These are phyloP conservation scores for Eimeria maxima DNA, from an alignment of 169 alveolate genomes.

Conservation along the genomic window DNA sequence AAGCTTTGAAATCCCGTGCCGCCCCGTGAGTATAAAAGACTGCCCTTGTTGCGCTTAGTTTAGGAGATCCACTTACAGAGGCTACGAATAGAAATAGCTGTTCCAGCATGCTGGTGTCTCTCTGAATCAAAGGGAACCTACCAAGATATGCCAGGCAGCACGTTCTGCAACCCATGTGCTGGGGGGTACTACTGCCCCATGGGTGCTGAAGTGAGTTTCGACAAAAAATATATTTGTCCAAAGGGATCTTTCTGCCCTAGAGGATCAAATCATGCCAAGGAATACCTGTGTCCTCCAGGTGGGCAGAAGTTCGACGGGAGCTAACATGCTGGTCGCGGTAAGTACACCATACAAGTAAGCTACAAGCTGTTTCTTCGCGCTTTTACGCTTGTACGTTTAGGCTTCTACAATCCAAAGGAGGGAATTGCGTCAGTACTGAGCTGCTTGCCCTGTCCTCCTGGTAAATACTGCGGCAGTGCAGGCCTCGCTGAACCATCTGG, in stretches of 20 bases:
- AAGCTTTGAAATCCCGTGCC: conserved; percentile 19
- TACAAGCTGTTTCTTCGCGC: background rate
- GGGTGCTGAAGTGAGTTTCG: conserved; percentile 27
- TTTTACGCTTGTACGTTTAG: background rate
- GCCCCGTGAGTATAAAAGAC: background rate
- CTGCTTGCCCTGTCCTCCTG: conserved; percentile 57
- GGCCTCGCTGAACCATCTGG: conserved; percentile 28
- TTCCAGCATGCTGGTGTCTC: background rate
- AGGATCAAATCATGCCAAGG: conserved; percentile 78
- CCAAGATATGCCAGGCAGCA: conserved; percentile 65
- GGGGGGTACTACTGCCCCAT: conserved; percentile 77
- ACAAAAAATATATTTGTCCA: conserved; percentile 80
- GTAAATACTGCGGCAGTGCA: conserved; percentile 12
- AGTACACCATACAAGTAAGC: background rate
- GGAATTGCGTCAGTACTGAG: conserved; percentile 30
- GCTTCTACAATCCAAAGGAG: conserved; percentile 37
- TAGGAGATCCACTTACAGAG: too few relatives aligned
- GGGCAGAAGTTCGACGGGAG: background rate
- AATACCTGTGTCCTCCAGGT: conserved; percentile 81
- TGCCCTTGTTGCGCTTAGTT: too few relatives aligned
- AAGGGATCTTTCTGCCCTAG: conserved; percentile 88
- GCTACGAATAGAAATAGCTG: background rate
- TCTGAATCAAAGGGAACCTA: conserved; percentile 35
- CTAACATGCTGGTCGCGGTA: background rate
- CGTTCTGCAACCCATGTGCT: conserved; percentile 60